These are phyloP conservation scores for Jaenimonas drosophilae DNA, from an alignment of 208 protist genomes.

Conservation along the genomic window DNA sequence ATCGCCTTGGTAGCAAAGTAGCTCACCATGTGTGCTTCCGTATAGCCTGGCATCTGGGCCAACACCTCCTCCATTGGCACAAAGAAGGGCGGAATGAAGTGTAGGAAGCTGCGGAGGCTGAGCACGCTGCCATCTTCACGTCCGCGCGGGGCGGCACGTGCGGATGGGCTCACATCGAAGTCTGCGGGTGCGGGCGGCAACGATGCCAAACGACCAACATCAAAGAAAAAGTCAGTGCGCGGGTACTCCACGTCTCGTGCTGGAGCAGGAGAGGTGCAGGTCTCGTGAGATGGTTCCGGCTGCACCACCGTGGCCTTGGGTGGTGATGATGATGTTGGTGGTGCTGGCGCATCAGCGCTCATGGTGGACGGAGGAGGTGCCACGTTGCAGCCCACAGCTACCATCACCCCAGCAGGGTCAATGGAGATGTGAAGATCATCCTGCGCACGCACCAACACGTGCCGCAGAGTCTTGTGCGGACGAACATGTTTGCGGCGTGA, in stretches of 20 bases:
- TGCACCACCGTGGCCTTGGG: background rate
- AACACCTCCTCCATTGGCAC: slow-evolving; percentile 60
- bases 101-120: slow-evolving; percentile 55
- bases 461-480: slow-evolving; percentile 59
- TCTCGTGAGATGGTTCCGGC: background rate
- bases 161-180: slow-evolving; percentile 52
- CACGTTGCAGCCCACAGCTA: slow-evolving; percentile 44
- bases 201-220: slow-evolving; percentile 39
- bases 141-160: slow-evolving; percentile 18
- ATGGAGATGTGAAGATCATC: slow-evolving; percentile 27
- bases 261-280: background rate
- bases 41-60: slow-evolving; percentile 77
- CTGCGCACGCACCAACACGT: slow-evolving; percentile 32
- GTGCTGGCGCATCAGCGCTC: too few relatives aligned
- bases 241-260: slow-evolving; percentile 6
- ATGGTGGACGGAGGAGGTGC: too few relatives aligned
- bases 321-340: too few relatives aligned
- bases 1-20: slow-evolving; percentile 50
- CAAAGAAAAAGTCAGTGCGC: slow-evolving; percentile 76
- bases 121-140: slow-evolving; percentile 57
- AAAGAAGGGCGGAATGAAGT: slow-evolving; percentile 84
- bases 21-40: slow-evolving; percentile 60
- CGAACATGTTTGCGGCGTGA: slow-evolving; percentile 49
- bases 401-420: slow-evolving; percentile 40
- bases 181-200: slow-evolving; percentile 61